Percentiles rank a stretch among this genome's conserved stretches.
phyloP scores from a whole-genome alignment of 345 rosid species.

The Eucalyptus brandiana region DNA sequence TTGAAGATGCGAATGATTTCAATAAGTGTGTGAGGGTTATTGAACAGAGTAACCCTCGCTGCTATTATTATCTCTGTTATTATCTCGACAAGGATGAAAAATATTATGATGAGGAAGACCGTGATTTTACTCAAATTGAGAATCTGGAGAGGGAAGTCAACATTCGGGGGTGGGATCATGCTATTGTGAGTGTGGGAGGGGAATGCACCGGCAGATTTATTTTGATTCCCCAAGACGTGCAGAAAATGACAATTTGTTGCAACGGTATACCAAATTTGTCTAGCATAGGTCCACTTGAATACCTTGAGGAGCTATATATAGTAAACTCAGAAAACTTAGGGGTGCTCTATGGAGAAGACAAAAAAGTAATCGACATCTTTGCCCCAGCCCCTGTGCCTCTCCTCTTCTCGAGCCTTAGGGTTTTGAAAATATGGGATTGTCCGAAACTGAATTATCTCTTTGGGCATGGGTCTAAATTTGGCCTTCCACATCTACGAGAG shows the following conservation, averaged over 20 bases:
- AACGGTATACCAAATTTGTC: not conserved
- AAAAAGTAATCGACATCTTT: not conserved
- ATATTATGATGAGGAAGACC: fast-evolving
- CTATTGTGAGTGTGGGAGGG: not conserved
- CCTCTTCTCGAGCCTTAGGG: not conserved
- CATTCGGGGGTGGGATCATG: not conserved
- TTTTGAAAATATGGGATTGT: fast-evolving
- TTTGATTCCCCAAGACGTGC: not conserved
- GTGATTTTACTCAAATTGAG: no score
- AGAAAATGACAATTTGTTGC: fast-evolving
- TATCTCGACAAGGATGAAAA: fast-evolving
- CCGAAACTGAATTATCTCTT: not conserved
- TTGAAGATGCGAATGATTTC: fast-evolving
- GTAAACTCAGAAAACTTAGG: fast-evolving
- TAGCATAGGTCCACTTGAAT: not conserved
- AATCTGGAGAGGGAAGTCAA: not conserved
- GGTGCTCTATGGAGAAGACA: not conserved
- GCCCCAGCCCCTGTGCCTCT: not conserved
- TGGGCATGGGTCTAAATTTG: not conserved
- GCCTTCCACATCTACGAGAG: no score
- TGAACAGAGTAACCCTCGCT: not conserved
- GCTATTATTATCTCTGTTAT: no score
- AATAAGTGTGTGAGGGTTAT: not conserved
- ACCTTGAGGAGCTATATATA: not conserved
- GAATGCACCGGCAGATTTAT: not conserved